These are phyloP conservation scores for Lepidium didymum DNA, from an alignment of 345 rosid genomes.

Conservation along the genomic window DNA sequence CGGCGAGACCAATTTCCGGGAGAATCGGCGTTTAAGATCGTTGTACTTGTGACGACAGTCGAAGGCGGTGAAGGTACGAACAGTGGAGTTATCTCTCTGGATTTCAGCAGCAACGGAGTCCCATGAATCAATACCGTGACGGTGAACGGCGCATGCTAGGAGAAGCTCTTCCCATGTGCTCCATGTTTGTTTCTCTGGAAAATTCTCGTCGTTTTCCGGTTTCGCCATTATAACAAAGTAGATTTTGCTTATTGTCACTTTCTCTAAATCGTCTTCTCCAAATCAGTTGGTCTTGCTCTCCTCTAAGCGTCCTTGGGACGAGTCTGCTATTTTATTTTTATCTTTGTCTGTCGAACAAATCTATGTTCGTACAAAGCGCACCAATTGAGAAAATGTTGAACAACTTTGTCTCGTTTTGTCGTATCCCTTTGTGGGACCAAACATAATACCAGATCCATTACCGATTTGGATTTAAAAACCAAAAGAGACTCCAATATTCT, in stretches of 20 bases:
- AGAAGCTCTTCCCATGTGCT: constrained; percentile 67
- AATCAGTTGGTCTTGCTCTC: not conserved
- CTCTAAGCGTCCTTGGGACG: not conserved
- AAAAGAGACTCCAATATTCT: not conserved
- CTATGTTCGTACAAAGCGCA: not conserved
- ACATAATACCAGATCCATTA: not conserved
- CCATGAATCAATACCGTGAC: constrained; percentile 51
- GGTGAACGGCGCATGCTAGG: constrained; percentile 57
- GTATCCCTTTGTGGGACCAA: not conserved
- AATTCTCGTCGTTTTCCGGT: constrained; percentile 1
- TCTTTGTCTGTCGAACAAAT: not conserved
- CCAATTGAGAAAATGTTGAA: constrained; percentile 15
- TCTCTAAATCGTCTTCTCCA: not conserved
- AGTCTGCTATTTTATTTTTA: not conserved
- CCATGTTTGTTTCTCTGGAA: constrained; percentile 34
- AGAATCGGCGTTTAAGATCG: constrained; percentile 42
- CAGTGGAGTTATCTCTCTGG: constrained; percentile 26
- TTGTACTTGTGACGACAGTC: constrained; percentile 36
- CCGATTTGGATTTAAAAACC: not conserved
- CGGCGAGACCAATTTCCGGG: not conserved
- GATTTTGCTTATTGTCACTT: not conserved
- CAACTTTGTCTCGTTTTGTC: constrained; percentile 1
- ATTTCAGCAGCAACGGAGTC: constrained; percentile 41
- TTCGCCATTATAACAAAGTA: constrained; percentile 18
- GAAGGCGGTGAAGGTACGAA: constrained; percentile 35